Percentiles rank a stretch among this genome's conserved stretches.
phyloP scores from a whole-genome alignment of 345 rosid species.

The Eucalyptus curtisii region DNA sequence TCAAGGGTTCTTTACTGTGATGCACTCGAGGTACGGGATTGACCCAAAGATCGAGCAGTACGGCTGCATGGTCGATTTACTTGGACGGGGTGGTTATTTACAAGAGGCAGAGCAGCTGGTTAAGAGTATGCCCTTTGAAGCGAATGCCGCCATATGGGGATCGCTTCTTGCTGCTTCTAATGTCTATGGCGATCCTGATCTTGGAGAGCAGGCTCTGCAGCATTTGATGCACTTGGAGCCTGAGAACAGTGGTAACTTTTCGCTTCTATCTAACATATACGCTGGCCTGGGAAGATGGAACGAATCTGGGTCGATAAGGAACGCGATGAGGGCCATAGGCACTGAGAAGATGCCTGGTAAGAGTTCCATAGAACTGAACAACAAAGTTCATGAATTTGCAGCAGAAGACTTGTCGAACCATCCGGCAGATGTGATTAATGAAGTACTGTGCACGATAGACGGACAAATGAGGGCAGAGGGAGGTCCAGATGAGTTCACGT shows the following conservation, averaged over 20 bases:
- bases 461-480: slow-evolving; percentile 14
- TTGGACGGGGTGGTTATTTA: slow-evolving; percentile 56
- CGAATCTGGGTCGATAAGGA: slow-evolving; percentile 43
- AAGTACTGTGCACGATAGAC: slow-evolving; percentile 22
- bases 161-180: slow-evolving; percentile 66
- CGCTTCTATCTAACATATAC: slow-evolving; percentile 46
- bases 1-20: slow-evolving; percentile 19
- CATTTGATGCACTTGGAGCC: slow-evolving; percentile 56
- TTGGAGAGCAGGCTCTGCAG: slow-evolving; percentile 47
- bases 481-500: slow-evolving; percentile 2
- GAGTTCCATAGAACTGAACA: slow-evolving; percentile 51
- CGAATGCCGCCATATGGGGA: slow-evolving; percentile 74
- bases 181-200: slow-evolving; percentile 38
- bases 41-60: slow-evolving; percentile 55
- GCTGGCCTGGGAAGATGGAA: slow-evolving; percentile 55
- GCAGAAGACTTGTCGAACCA: slow-evolving; percentile 41
- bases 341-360: slow-evolving; percentile 48
- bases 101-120: slow-evolving; percentile 38
- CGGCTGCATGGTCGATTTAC: slow-evolving; percentile 65
- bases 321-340: slow-evolving; percentile 46
- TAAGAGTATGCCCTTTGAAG: slow-evolving; percentile 46
- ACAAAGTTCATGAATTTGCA: slow-evolving; percentile 32
- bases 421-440: slow-evolving; percentile 17
- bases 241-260: slow-evolving; percentile 65
- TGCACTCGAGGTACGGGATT: slow-evolving; percentile 27